A percentile compares a stretch with the other conserved stretches of the same genome.
Conservation (phyloP, 2,329 filamentous ascomycete genomes). For the Talaromyces albobiverticillius region DNA sequence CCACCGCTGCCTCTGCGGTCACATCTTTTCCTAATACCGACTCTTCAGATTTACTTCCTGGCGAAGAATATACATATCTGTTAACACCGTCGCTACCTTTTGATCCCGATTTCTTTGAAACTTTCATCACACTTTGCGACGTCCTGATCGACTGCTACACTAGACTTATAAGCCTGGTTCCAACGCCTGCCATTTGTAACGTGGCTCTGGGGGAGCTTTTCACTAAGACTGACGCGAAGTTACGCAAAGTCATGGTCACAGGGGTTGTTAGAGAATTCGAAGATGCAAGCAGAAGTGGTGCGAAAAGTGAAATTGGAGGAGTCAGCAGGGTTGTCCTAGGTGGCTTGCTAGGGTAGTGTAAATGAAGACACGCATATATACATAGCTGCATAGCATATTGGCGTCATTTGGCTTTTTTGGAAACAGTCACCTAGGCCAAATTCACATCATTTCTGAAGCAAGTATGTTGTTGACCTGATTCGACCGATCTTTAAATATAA, state of each 20-base stretch:
- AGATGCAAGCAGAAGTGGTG: slow-evolving; percentile 71
- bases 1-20: slow-evolving; percentile 35
- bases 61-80: slow-evolving; percentile 84
- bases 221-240: slow-evolving; percentile 77
- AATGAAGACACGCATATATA: background rate
- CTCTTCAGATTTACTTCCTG: slow-evolving; percentile 64
- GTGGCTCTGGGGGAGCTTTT: slow-evolving; percentile 77
- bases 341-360: slow-evolving; percentile 64
- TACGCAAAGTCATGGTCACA: slow-evolving; percentile 85
- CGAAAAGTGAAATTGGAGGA: slow-evolving; percentile 77
- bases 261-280: slow-evolving; percentile 91
- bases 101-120: slow-evolving; percentile 95
- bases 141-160: slow-evolving; percentile 91
- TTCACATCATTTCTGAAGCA: background rate
- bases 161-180: slow-evolving; percentile 70
- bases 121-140: slow-evolving; percentile 92
- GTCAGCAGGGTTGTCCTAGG: slow-evolving; percentile 87
- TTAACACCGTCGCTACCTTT: slow-evolving; percentile 92
- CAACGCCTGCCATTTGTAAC: slow-evolving; percentile 70
- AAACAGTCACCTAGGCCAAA: background rate
- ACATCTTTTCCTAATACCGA: slow-evolving; percentile 47
- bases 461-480: too few species aligned
- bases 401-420: background rate
- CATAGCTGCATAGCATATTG: slow-evolving; percentile 6
- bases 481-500: background rate